Evolutionary conservation across 176 grass and related monocot genomes (phyloP), one percentile per base, ranked within the genome.

Genomic region (Leersia perrieri): DNA sequence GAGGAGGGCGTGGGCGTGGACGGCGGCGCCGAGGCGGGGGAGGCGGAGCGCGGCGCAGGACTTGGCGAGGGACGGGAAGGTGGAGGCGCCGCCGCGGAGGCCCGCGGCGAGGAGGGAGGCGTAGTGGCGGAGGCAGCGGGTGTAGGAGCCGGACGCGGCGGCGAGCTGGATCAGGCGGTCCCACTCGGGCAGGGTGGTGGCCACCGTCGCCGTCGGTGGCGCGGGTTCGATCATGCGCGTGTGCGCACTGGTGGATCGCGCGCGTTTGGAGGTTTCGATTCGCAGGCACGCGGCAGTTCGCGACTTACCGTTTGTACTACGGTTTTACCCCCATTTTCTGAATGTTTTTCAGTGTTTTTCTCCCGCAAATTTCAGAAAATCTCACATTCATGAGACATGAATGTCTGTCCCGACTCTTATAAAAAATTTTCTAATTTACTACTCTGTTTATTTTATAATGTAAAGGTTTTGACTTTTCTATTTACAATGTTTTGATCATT

Each of bases 31-130:
- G 49, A 85, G 71, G 64, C 82, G 72, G 11, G 86, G 31, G 32
- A 83, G 79, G 32, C 91, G 66, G 60, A 90, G 80, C 33, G 78
- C 83, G 28, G 85, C 88, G 84, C 91, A 93, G 63, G 88, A 89
- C 70, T 93, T 93, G 55, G 87, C 80, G 69, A 93, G 81, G 72
- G 86, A 93, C 31, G 91, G 87, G 81, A 90, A 90, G 28, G 88
- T 90, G 72, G 79, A 93, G 67, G 72, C 76, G 63, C 87, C 77
- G 29, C 88, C 84, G 70, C 64, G 88, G 63, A 82, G 36, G 39
- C 84, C 87, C n/a, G 81, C 65, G 23, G 68, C 57, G 60, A 87
- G 66, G 72, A 90, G 55, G 81, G 84, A 79, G 41, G 85, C 63
- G 42, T 93, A 88, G 60, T 82, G 85, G 60, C 72, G 34, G 38